A percentile compares a stretch with the other conserved stretches of the same genome.
phyloP scores from a whole-genome alignment of 2,329 filamentous ascomycete genomes.

The Myrmaecium sp. region DNA sequence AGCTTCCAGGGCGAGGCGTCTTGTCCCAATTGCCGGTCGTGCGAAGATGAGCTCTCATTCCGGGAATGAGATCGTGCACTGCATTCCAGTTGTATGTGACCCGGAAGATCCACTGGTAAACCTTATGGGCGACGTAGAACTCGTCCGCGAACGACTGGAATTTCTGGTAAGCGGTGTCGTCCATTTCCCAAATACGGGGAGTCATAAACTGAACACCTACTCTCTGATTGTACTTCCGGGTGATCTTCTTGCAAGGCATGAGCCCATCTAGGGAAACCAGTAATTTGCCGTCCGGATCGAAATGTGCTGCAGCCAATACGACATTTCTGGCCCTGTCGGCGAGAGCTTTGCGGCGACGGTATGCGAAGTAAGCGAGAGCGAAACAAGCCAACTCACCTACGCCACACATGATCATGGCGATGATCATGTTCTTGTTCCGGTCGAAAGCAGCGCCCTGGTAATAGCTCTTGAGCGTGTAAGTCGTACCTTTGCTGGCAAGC shows the following conservation, averaged over 20 bases:
- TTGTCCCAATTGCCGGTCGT: constrained; percentile 24
- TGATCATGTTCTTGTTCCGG: constrained; percentile 50
- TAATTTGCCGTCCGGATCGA: constrained; percentile 48
- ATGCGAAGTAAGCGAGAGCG: constrained; percentile 19
- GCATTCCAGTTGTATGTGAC: constrained; percentile 63
- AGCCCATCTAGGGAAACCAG: constrained; percentile 54
- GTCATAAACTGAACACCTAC: too few relatives aligned
- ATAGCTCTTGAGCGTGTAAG: constrained; percentile 41
- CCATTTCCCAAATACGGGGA: constrained; percentile 1
- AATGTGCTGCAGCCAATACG: constrained; percentile 43
- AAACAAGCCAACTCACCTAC: constrained; percentile 20
- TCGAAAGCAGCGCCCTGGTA: constrained; percentile 22
- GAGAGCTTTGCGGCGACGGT: constrained; percentile 18
- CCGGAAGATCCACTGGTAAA: constrained; percentile 78
- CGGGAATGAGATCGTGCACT: constrained; percentile 48
- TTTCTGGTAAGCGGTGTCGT: background rate
- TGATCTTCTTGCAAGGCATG: constrained; percentile 59
- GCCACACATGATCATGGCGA: constrained; percentile 40
- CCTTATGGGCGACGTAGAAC: constrained; percentile 58
- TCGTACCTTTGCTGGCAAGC: constrained; percentile 56
- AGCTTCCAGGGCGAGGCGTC: constrained; percentile 11
- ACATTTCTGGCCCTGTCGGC: constrained; percentile 35
- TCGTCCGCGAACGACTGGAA: constrained; percentile 47
- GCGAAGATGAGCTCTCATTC: constrained; percentile 57
- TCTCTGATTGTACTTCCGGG: constrained; percentile 31